Conservation (phyloP, 2,329 filamentous ascomycete species). For the Xylariaceae sp. region DNA sequence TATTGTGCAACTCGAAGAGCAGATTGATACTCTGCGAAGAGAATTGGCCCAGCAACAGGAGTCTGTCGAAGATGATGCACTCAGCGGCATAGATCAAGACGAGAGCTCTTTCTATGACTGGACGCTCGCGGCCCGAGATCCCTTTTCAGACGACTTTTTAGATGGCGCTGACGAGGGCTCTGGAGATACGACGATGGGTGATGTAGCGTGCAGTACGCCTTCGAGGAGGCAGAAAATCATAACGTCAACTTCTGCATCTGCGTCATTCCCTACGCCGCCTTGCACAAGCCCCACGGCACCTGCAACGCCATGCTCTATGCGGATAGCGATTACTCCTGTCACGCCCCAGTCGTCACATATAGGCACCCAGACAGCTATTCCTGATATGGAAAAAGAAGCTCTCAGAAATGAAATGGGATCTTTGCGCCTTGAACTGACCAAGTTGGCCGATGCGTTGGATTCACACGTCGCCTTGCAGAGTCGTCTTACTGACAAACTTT, state of each 20-base stretch:
- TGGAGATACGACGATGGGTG: conserved; percentile 48
- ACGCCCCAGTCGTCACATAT: conserved; percentile 33
- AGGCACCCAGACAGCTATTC: conserved; percentile 40
- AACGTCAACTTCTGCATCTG: conserved; percentile 5
- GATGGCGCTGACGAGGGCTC: conserved; percentile 38
- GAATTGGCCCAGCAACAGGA: conserved; percentile 24
- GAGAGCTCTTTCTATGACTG: conserved; percentile 39
- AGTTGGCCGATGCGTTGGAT: conserved; percentile 45
- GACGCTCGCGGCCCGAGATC: conserved; percentile 48
- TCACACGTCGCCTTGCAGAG: conserved; percentile 42
- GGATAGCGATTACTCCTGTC: conserved; percentile 4
- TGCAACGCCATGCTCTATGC: conserved; percentile 36
- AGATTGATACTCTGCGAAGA: conserved; percentile 32
- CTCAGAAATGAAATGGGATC: conserved; percentile 46
- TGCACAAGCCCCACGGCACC: conserved; percentile 42
- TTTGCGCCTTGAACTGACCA: conserved; percentile 45
- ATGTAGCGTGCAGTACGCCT: conserved; percentile 51
- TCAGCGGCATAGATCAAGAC: conserved; percentile 5
- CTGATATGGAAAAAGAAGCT: conserved; percentile 39
- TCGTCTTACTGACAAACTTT: conserved; percentile 24
- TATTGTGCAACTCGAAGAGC: conserved; percentile 34
- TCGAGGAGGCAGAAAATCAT: conserved; percentile 25
- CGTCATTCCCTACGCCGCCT: conserved; percentile 53
- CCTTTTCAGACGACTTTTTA: conserved; percentile 43
- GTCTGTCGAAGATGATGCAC: conserved; percentile 2